Evolutionary conservation across 257 asterid species (phyloP).

Genomic region (Euphrasia confusa): DNA sequence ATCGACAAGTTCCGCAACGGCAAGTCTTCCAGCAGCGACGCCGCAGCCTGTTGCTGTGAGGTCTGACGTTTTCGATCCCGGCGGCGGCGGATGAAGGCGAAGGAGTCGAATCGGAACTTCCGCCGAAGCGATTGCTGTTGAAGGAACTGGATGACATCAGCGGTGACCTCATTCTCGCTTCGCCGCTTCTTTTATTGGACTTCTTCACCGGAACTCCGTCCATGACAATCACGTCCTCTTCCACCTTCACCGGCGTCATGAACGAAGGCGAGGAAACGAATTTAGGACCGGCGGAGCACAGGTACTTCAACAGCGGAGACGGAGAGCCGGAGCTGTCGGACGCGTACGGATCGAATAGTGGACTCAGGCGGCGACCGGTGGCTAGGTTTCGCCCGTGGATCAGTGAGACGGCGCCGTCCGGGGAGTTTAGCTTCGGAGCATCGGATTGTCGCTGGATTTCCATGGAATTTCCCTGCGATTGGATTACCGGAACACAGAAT

Average conservation of each 20-base stretch:
- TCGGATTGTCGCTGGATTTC: slow-evolving; percentile 35
- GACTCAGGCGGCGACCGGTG: slow-evolving; percentile 31
- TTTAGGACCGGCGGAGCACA: slow-evolving; percentile 33
- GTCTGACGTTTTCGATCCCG: slow-evolving; percentile 32
- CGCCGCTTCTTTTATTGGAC: slow-evolving; percentile 28
- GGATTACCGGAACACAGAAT: slow-evolving; percentile 20
- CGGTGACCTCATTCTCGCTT: slow-evolving; percentile 31
- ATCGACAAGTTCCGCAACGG: slow-evolving; percentile 35
- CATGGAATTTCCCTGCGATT: slow-evolving; percentile 36
- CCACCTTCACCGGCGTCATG: slow-evolving; percentile 32
- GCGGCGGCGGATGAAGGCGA: not conserved
- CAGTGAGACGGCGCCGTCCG: slow-evolving; percentile 33
- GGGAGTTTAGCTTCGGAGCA: slow-evolving; percentile 35
- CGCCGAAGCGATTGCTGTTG: slow-evolving; percentile 20
- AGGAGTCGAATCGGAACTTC: not conserved
- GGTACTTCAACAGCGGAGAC: slow-evolving; percentile 37
- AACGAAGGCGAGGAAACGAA: slow-evolving; percentile 29
- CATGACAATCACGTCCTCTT: slow-evolving; percentile 80
- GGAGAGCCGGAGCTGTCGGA: slow-evolving; percentile 46
- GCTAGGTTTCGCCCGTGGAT: slow-evolving; percentile 29
- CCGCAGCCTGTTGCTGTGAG: slow-evolving; percentile 32
- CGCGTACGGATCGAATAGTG: slow-evolving; percentile 49
- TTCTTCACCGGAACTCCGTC: slow-evolving; percentile 61
- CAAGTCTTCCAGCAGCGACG: slow-evolving; percentile 43
- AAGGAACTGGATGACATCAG: slow-evolving; percentile 30